Base-by-base conservation (phyloP, 371 early-diverging fungal species). In the Rhizopus stolonifer region DNA sequence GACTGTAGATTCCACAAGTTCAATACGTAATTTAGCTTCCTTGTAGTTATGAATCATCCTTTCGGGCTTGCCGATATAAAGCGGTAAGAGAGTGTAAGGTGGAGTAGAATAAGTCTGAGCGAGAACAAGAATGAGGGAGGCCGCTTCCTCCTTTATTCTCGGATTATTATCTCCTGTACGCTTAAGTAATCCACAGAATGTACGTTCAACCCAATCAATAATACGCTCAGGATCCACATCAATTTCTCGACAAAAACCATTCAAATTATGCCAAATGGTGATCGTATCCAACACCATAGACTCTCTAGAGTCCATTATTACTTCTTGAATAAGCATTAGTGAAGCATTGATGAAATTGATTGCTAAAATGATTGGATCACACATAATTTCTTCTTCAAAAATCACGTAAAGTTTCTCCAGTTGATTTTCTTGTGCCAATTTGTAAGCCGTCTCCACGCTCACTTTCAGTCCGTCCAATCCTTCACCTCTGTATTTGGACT, bases 271-370 rank as follows among this genome's bases (percentile, higher is more conserved):
- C 76, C 82, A 86, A 5, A 87, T 58, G 3, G 70, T 49, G 22
- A 87, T 55, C 3, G 83, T 67, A 22, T 76, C 46, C 9, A 65
- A 60, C 8, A 81, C 61, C 11, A 81, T 72, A 19, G 80, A 64
- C 56, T 89, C 91, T 15, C 87, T 69, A 10, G 77, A 76, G 58
- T 90, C 91, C 49, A 79, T 82, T 17, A 88, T 51, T 0, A 74
- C 82, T 29, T 76, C 77, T 48, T 73, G 72, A 18, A 89, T 69
- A 51, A 86, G 70, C 63, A 80, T 74, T 21, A 86, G 71, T 3
- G 74, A 65, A 0, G 88, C 88, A 17, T 74, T 74, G 0, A 83
- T 66, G 36, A 87, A 73, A 4, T 62, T 5, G 4, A 62, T 39
- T 0, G 32, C 40, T 10, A 47, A 15, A 13, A 25, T 19, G 7